These are phyloP conservation scores for Eucalyptus virginea DNA, from an alignment of 345 rosid genomes.

Conservation along the genomic window DNA sequence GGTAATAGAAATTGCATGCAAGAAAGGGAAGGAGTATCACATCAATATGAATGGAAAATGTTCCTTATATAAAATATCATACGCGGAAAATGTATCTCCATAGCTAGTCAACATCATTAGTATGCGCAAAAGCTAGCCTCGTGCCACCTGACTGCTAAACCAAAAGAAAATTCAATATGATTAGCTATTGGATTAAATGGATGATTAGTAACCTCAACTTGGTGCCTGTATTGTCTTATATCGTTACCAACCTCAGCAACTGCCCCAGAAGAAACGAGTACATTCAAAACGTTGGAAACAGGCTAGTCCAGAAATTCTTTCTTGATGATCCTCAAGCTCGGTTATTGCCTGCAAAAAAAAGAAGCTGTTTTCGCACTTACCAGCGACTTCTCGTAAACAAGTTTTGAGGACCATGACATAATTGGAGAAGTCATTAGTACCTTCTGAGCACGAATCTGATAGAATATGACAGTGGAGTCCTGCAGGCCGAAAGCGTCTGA, in stretches of 20 bases:
- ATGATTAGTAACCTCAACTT: background rate
- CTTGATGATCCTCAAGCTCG: conserved; percentile 24
- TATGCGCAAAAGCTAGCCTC: background rate
- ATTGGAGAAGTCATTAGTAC: background rate
- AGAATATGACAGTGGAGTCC: conserved; percentile 24
- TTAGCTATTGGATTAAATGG: background rate
- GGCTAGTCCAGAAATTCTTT: conserved; percentile 26
- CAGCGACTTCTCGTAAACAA: background rate
- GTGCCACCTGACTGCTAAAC: background rate
- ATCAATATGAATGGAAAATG: background rate
- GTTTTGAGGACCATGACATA: background rate
- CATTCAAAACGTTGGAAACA: conserved; percentile 15
- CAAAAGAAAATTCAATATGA: background rate
- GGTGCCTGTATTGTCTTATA: background rate
- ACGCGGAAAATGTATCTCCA: background rate
- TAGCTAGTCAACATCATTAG: background rate
- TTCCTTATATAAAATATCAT: background rate
- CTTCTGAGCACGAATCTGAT: conserved; percentile 23
- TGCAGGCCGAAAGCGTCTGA: conserved; percentile 33
- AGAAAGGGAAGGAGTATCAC: background rate
- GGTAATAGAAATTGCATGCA: background rate
- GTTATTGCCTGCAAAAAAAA: conserved; percentile 12
- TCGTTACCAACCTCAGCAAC: conserved; percentile 27
- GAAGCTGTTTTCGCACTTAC: background rate
- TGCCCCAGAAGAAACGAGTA: conserved; percentile 33